Percentiles rank a stretch among this genome's conserved stretches.
These are phyloP conservation scores for Saturnispora bothae DNA, from an alignment of 805 yeast species.

Conservation along the genomic window DNA sequence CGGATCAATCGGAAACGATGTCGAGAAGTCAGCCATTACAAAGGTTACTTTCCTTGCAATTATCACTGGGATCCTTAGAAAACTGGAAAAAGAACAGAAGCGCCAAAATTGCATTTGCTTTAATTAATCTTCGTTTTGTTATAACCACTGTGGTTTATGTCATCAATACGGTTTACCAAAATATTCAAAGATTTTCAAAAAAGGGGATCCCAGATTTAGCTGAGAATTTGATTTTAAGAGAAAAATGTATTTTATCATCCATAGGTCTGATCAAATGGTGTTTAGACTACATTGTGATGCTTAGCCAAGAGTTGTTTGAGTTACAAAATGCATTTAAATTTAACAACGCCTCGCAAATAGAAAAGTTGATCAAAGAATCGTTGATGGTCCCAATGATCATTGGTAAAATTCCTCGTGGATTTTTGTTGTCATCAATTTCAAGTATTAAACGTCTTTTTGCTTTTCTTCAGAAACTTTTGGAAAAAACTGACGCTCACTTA, in stretches of 20 bases:
- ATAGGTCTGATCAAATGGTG: conserved; percentile 85
- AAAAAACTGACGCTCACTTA: conserved; percentile 32
- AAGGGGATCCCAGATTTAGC: conserved; percentile 42
- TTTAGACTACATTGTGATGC: conserved; percentile 60
- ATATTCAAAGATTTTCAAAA: conserved; percentile 48
- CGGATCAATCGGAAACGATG: conserved; percentile 68
- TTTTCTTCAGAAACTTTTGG: conserved; percentile 45
- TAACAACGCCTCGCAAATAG: conserved; percentile 16
- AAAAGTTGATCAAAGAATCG: conserved; percentile 18
- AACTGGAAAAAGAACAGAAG: conserved; percentile 31
- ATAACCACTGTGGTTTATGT: conserved; percentile 62
- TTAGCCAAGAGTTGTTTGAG: conserved; percentile 63
- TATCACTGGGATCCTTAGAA: conserved; percentile 44
- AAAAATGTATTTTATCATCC: conserved; percentile 50
- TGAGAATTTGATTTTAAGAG: conserved; percentile 34
- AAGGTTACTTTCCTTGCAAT: conserved; percentile 57
- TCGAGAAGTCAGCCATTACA: conserved; percentile 72
- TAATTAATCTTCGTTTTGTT: conserved; percentile 58
- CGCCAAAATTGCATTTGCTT: conserved; percentile 45
- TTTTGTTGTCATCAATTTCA: conserved; percentile 54
- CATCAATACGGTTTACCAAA: conserved; percentile 50
- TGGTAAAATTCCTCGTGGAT: conserved; percentile 60
- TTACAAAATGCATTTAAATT: conserved; percentile 25
- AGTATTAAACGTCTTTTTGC: conserved; percentile 56
- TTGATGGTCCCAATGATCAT: conserved; percentile 49